Evolutionary conservation across 2,329 filamentous ascomycete species (phyloP).

Genomic region (Cercospora sp.): DNA sequence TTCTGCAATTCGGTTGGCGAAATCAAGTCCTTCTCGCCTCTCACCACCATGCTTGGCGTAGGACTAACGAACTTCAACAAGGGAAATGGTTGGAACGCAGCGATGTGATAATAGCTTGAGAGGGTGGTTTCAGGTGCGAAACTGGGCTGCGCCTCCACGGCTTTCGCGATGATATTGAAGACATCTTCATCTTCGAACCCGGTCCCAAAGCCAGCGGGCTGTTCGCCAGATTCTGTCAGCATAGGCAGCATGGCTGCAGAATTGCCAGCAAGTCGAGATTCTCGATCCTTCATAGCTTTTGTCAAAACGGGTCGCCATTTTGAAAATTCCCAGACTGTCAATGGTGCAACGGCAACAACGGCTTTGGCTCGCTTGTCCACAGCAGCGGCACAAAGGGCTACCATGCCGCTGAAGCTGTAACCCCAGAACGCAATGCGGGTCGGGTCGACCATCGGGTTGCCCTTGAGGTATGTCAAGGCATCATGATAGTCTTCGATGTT

Average conservation of each 20-base stretch:
- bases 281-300: slow-evolving; percentile 42
- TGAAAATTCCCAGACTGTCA: slow-evolving; percentile 21
- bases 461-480: slow-evolving; percentile 40
- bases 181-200: slow-evolving; percentile 25
- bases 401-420: slow-evolving; percentile 36
- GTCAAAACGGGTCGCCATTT: slow-evolving; percentile 33
- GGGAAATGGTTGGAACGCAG: slow-evolving; percentile 21
- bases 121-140: slow-evolving; percentile 33
- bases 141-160: slow-evolving; percentile 9
- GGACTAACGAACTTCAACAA: slow-evolving; percentile 8
- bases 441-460: slow-evolving; percentile 35
- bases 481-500: slow-evolving; percentile 41
- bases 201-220: slow-evolving; percentile 40
- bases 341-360: slow-evolving; percentile 34
- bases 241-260: slow-evolving; percentile 41
- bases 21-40: slow-evolving; percentile 14
- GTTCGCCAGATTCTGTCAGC: slow-evolving; percentile 41
- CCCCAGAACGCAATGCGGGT: slow-evolving; percentile 43
- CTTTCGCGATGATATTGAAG: slow-evolving; percentile 17
- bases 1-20: slow-evolving; percentile 13
- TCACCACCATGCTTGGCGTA: slow-evolving; percentile 11
- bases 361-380: slow-evolving; percentile 37
- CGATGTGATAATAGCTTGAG: slow-evolving; percentile 38
- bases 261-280: slow-evolving; percentile 45
- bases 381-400: slow-evolving; percentile 35